A percentile compares a stretch with the other conserved stretches of the same genome.
Conservation (phyloP, 805 yeast species). For the Kazachstania martiniae region DNA sequence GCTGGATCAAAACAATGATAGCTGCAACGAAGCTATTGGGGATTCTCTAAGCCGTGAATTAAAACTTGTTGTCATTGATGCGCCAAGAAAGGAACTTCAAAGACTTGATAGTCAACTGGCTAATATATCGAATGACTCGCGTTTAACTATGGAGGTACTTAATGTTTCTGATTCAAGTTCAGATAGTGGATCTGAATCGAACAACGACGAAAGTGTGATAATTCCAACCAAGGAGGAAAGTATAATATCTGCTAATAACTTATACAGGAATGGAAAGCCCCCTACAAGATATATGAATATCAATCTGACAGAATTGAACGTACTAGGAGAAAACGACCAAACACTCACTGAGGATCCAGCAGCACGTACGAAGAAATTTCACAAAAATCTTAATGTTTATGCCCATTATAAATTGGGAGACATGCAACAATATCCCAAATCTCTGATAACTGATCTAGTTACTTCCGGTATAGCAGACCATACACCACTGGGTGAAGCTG, state of each 20-base stretch:
- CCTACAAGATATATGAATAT: not conserved
- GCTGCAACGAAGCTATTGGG: no score
- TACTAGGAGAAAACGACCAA: no score
- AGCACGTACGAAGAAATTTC: constrained; percentile 7
- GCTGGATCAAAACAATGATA: no score
- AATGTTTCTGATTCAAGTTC: constrained; percentile 9
- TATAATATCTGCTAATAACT: no score
- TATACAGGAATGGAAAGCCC: not conserved
- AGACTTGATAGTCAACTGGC: no score
- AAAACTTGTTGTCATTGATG: no score
- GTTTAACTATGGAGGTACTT: constrained; percentile 9
- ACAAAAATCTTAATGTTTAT: constrained; percentile 10
- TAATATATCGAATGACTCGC: no score
- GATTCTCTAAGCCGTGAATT: no score
- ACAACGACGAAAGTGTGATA: not conserved
- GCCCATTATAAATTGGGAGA: constrained; percentile 6
- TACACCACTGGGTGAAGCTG: constrained; percentile 9
- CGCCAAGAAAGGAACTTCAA: no score
- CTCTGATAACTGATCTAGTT: constrained; percentile 8
- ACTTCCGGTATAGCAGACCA: constrained; percentile 16
- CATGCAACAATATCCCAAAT: constrained; percentile 4
- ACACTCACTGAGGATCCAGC: not conserved
- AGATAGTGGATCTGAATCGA: constrained; percentile 2
- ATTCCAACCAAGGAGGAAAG: constrained; percentile 1
- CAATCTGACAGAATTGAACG: not conserved